Base-by-base conservation (phyloP, 768 basidiomycete species). In the Russula sp. region DNA sequence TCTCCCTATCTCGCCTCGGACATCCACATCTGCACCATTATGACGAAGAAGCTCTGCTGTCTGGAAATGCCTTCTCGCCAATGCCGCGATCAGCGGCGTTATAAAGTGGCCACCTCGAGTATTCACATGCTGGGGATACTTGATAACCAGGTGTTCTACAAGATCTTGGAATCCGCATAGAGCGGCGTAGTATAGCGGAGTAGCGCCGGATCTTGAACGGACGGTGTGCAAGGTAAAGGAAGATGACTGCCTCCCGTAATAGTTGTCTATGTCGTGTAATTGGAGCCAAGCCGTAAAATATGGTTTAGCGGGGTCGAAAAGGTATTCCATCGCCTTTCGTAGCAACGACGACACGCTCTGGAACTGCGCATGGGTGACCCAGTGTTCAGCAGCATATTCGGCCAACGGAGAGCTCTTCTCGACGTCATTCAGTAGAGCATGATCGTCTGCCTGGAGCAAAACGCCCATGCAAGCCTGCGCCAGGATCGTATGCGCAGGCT, bases 201-300 rank as follows among this genome's bases (percentile, higher is more conserved):
- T 18, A 2, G 20, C 32, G 8, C 18, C 16, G 9, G 52, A 22
- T 34, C 0, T 34, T 9, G 18, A 3, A 3, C 0, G 8, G 30
- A 1, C 9, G 5, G 18, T 3, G 51, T 32, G 20, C 14, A 20
- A 7, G 51, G 1, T 1, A 44, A 52, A 8, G 51, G 18, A 10
- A 16, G 20, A 20, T 8, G 24, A 8, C 2, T 3, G 1, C 20
- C 0, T 3, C 16, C 3, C 0, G 8, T 7, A 2, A 9, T 11
- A 4, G 16, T 18, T n/a, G n/a, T 53, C 52, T 13, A 53, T 34
- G 20, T 53, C 32, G 32, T 53, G 11, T 32, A 34, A 34, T 28
- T 20, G 18, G 30, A 52, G 20, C 51, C 51, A 52, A 20, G 30
- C 30, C 8, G 28, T 9, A 11, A 52, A 52, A 52, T 52, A 14